Evolutionary conservation across 192 early-diverging fungal genomes (phyloP), one percentile per base, ranked within the genome.

Genomic region (Neocallimastix lanati): DNA sequence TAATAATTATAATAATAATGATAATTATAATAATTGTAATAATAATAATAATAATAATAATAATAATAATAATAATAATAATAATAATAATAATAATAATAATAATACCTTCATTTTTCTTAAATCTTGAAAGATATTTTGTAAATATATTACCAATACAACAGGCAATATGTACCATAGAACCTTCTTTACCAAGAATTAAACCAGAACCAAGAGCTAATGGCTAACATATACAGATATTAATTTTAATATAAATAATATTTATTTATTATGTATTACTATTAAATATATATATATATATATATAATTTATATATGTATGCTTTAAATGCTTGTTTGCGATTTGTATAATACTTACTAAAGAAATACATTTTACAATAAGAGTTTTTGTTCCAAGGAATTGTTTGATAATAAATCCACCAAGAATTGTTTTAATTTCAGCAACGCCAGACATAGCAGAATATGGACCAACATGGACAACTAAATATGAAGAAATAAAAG

Each of bases 131-230:
- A 80, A 96, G 96, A n/a, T 67, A 67, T 11, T 29, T 36, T 40
- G 94, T 88, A 79, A 93, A 84, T 21, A 98, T 91, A 84, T 98
- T 95, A 78, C 95, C 95, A 58, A 96, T 90, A 85, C 95, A 96
- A 83, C 94, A 94, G 2, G 96, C 92, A 81, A 98, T 94, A 78
- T 99, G 98, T 18, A 99, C 95, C 29, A 97, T 91, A 7, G 98
- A 93, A 13, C 95, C 98, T 82, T 99, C 85, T 79, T 85, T 87
- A 18, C 89, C 89, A 18, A 90, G 76, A 16, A 85, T 84, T 4
- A 90, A 79, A 28, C 89, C 89, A 0, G 87, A 87, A 12, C 82
- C 85, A 28, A 89, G 85, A 50, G 85, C 79, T 14, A 89, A 80
- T 13, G 80, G 79, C 76, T 36, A n/a, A n/a, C n/a, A n/a, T n/a